Base-by-base conservation (phyloP, 192 early-diverging fungal species). In the Linnemannia zychae region DNA sequence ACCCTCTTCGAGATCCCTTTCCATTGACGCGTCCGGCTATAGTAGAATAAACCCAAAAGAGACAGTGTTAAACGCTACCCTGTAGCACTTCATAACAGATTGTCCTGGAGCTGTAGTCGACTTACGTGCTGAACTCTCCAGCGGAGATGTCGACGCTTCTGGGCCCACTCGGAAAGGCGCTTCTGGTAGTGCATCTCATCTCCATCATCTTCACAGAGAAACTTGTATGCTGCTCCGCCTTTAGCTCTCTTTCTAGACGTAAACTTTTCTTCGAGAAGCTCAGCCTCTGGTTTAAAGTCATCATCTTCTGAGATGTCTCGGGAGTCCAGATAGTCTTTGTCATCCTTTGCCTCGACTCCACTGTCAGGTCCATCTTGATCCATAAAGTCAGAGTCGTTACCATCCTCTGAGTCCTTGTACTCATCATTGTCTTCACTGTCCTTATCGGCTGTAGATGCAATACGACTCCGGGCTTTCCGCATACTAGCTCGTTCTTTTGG, bases 121-220 rank as follows among this genome's bases (percentile, higher is more conserved):
- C 79, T 36, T 78, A 78, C 76, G 33, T 82, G 37, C 12, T 71
- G 20, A 71, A 84, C 60, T 22, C 78, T 38, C 72, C 87, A 80
- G n/a, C 81, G 77, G 36, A 89, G 67, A 78, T 84, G 88, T 66
- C 87, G 71, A 0, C 93, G 75, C 52, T 82, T 84, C 36, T 76
- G 77, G 1, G 89, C 92, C 93, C 93, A 95, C 18, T 84, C 46
- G 15, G 40, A 37, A 22, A 95, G 76, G 49, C 94, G 82, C 49
- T 83, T 75, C 67, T 91, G 90, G 68, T 93, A 94, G 36, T 78
- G 63, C 48, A 75, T 71, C 72, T 93, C 92, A 24, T 87, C 78
- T 7, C 87, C 87, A 57, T 87, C 87, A 34, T 87, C 87, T 9
- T 82, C 87, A 60, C 80, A 79, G 2, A 79, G 50, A 73, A 77